phyloP scores from a whole-genome alignment of 2,329 filamentous ascomycete genomes.

The Plenodomus tracheiphilus region DNA sequence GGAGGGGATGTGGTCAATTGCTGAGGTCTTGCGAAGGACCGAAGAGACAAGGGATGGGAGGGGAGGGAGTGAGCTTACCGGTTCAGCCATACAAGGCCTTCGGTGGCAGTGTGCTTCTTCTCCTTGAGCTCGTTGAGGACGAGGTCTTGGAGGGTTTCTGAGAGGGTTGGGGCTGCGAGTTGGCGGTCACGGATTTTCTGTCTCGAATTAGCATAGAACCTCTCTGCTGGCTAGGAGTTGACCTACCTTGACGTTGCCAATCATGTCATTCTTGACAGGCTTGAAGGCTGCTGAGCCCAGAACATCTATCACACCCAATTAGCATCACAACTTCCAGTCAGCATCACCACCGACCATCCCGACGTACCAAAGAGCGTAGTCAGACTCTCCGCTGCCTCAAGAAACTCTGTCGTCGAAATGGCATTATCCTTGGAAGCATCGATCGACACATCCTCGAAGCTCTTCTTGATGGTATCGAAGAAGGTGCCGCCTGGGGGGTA shows the following conservation, averaged over 20 bases:
- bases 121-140: conserved; percentile 84
- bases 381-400: conserved; percentile 86
- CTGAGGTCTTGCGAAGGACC: background rate
- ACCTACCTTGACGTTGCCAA: conserved; percentile 83
- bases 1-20: conserved; percentile 9
- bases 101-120: conserved; percentile 85
- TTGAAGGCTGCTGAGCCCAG: conserved; percentile 75
- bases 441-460: conserved; percentile 81
- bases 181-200: conserved; percentile 90
- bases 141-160: conserved; percentile 82
- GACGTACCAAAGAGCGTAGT: conserved; percentile 79
- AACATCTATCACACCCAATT: conserved; percentile 52
- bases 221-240: background rate
- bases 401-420: conserved; percentile 82
- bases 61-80: conserved; percentile 61
- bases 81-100: conserved; percentile 88
- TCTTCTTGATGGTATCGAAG: conserved; percentile 81
- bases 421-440: conserved; percentile 73
- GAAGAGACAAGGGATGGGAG: conserved; percentile 1
- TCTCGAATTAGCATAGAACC: background rate
- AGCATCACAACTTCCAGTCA: background rate
- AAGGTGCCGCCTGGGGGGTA: conserved; percentile 70
- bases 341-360: background rate
- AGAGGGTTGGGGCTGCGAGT: conserved; percentile 74
- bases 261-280: conserved; percentile 88